Evolutionary conservation across 148 eudicot genomes (phyloP), one percentile per base, ranked within the genome.

Genomic region (Vaccinium corymbosum): DNA sequence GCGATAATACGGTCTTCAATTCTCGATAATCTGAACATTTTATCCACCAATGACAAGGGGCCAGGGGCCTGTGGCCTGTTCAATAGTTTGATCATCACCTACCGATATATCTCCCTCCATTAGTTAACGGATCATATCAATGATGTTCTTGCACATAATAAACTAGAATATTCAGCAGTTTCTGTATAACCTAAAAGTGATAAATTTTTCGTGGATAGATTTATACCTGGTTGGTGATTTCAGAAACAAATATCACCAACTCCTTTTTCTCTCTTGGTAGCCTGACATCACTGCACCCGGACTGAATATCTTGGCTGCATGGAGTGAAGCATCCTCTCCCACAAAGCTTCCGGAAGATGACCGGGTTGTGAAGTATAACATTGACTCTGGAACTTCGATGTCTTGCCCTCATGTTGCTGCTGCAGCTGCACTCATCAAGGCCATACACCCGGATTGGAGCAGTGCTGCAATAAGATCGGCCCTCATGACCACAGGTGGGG

Each of bases 281-380:
- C 89, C 89, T 50, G 89, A 88, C 56, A 85, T 88, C 55, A 75
- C 87, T n/a, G 88, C 86, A 1, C 88, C 86, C 2, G 86, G 88
- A 74, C 61, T 86, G 11, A 75, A 84, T 79, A 84, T 86, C 19
- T 46, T 86, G 55, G 88, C 86, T 27, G 88, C 88, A 6, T 84
- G 88, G 88, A 80, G 84, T 16, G 84, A 27, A n/a, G 86, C 6
- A 6, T 48, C 72, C 42, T 38, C 86, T 22, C 84, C 80, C n/a
- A 73, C 81, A 62, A 61, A 75, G 46, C 3, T 81, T 12, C 20
- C 75, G 0, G 42, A 25, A 7, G 88, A 86, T 73, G 29, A 61
- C 11, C 72, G 88, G 9, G 62, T 52, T 2, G 88, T 86, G 6
- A 48, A 80, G 48, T 86, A 82, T 61, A 80, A 84, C 62, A 80